Percentiles rank a stretch among this genome's conserved stretches.
Evolutionary conservation across 2,329 filamentous ascomycete genomes (phyloP).

Genomic region (Sporothrix pseudoabietina): DNA sequence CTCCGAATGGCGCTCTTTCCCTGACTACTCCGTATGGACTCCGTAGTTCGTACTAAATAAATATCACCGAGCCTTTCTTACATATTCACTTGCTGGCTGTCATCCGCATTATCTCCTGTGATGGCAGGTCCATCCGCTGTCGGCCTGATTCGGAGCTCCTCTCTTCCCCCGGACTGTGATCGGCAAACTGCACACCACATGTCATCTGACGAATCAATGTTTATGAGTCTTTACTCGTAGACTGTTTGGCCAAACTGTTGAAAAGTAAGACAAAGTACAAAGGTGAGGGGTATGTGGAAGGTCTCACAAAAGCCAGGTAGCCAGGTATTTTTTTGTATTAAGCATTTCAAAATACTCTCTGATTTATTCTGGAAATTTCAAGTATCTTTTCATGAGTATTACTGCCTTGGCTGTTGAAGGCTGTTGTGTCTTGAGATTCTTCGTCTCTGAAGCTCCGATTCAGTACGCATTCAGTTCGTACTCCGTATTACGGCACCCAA

Average conservation of each 20-base stretch:
- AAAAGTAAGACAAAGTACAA: neutral
- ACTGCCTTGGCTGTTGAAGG: neutral
- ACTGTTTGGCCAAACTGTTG: neutral
- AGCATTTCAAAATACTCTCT: too few relatives aligned
- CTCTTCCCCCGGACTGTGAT: neutral
- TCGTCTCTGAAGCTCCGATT: neutral
- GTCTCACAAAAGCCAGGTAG: neutral
- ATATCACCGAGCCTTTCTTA: neutral
- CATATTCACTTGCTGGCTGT: neutral
- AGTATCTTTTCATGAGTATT: neutral
- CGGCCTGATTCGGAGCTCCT: constrained; percentile 10
- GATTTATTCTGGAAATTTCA: neutral
- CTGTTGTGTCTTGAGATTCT: too few relatives aligned
- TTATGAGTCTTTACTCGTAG: neutral
- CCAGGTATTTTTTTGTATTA: neutral
- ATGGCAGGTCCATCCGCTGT: neutral
- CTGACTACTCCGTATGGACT: neutral
- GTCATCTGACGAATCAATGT: neutral
- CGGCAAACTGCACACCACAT: neutral
- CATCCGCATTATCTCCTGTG: neutral
- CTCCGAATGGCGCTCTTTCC: constrained; percentile 11
- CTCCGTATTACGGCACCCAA: neutral
- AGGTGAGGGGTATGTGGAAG: neutral
- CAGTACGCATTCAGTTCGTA: neutral
- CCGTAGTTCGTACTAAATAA: neutral